A percentile compares a stretch with the other conserved stretches of the same genome.
Evolutionary conservation across 2,329 filamentous ascomycete species (phyloP).

Genomic region (Septoria petroselini): DNA sequence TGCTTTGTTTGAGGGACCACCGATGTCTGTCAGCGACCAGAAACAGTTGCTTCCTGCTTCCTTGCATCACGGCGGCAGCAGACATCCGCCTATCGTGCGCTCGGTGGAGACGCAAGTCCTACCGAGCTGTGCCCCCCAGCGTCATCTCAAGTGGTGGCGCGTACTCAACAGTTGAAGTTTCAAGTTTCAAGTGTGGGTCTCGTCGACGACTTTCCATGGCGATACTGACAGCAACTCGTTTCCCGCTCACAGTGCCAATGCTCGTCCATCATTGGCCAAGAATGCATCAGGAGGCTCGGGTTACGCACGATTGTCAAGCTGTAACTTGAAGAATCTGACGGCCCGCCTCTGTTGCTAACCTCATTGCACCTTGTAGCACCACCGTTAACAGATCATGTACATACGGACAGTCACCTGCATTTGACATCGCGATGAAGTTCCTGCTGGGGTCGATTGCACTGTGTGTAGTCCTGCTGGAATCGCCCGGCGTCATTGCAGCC

Average conservation of each 20-base stretch:
- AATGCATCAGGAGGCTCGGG: too few relatives aligned
- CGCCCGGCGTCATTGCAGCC: constrained; percentile 26
- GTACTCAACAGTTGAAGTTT: too few relatives aligned
- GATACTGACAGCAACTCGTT: too few relatives aligned
- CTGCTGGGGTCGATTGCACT: neutral
- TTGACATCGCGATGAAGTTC: neutral
- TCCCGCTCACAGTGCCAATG: too few relatives aligned
- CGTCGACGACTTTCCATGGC: too few relatives aligned
- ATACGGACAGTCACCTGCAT: constrained; percentile 1
- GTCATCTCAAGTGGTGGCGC: neutral
- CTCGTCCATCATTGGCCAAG: too few relatives aligned
- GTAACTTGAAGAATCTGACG: neutral
- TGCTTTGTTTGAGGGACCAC: constrained; percentile 3
- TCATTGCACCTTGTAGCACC: constrained; percentile 6
- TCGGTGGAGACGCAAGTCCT: neutral
- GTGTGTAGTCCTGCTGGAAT: neutral
- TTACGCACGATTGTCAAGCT: too few relatives aligned
- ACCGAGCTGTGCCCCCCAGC: constrained; percentile 1
- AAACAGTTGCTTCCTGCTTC: neutral
- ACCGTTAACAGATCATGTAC: neutral
- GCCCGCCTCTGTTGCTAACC: neutral
- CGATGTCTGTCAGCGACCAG: constrained; percentile 1
- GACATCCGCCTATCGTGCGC: constrained; percentile 5
- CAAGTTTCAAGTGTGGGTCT: too few relatives aligned
- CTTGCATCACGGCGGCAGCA: constrained; percentile 4